Evolutionary conservation across 164 flowering plant species (phyloP).

Genomic region (Magnolia kwangsiensis): DNA sequence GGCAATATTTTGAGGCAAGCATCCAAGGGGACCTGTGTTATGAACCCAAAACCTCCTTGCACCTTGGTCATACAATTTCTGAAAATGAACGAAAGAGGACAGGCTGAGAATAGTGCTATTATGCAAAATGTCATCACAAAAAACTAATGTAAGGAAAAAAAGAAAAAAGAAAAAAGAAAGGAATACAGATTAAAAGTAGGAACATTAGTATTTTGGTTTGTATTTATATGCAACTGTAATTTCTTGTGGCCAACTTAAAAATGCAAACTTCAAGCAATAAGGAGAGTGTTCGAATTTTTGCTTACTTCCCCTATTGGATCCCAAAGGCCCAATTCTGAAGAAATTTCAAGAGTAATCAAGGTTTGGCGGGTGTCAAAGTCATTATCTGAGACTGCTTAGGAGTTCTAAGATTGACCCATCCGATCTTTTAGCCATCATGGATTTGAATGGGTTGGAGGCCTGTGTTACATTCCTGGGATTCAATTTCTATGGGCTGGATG

Average conservation of each 20-base stretch:
- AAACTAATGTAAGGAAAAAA: background rate
- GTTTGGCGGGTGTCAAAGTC: background rate
- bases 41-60: slow-evolving; percentile 92
- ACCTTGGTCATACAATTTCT: slow-evolving; percentile 75
- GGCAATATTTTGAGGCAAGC: slow-evolving; percentile 82
- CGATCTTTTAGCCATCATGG: background rate
- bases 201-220: no score
- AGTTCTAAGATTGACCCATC: background rate
- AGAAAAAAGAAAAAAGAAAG: background rate
- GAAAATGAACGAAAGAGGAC: slow-evolving; percentile 1
- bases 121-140: background rate
- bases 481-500: no score
- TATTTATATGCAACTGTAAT: no score
- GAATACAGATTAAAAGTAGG: background rate
- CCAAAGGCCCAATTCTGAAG: background rate
- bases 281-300: no score
- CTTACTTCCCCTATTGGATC: background rate
- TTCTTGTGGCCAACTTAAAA: no score
- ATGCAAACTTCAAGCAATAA: no score
- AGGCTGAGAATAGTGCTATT: background rate
- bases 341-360: background rate
- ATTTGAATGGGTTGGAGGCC: background rate
- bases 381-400: background rate
- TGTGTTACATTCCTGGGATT: no score
- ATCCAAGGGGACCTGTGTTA: slow-evolving; percentile 92